phyloP scores from a whole-genome alignment of 2,329 filamentous ascomycete genomes.

The Pleoardoris graminearum region DNA sequence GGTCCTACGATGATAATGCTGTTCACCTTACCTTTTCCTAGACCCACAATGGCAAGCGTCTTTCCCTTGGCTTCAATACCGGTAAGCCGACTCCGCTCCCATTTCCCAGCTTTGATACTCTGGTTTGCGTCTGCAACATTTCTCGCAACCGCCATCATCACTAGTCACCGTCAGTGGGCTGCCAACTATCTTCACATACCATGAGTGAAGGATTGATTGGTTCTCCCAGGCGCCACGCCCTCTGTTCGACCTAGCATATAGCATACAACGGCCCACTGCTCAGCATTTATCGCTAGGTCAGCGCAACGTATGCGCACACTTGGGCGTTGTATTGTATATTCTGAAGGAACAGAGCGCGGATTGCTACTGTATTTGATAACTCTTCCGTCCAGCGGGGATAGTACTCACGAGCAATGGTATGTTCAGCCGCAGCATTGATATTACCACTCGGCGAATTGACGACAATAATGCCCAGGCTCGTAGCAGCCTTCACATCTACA shows the following conservation, averaged over 20 bases:
- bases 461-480: conserved; percentile 73
- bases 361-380: background rate
- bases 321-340: no score
- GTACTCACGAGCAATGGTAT: conserved; percentile 63
- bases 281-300: no score
- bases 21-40: conserved; percentile 67
- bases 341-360: background rate
- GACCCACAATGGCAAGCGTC: conserved; percentile 73
- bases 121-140: conserved; percentile 72
- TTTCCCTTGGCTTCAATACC: conserved; percentile 80
- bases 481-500: conserved; percentile 74
- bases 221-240: no score
- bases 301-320: no score
- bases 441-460: conserved; percentile 81
- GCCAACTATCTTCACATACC: no score
- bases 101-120: conserved; percentile 71
- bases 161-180: conserved; percentile 34
- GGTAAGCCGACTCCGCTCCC: conserved; percentile 74
- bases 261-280: no score
- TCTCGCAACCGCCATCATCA: conserved; percentile 73
- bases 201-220: no score
- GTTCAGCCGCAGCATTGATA: conserved; percentile 78
- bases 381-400: background rate
- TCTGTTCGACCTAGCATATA: no score
- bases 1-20: background rate